Percentiles rank a stretch among this genome's conserved stretches.
These are phyloP conservation scores for Diutina mesorugosa DNA, from an alignment of 1,139 yeast genomes.

Conservation along the genomic window DNA sequence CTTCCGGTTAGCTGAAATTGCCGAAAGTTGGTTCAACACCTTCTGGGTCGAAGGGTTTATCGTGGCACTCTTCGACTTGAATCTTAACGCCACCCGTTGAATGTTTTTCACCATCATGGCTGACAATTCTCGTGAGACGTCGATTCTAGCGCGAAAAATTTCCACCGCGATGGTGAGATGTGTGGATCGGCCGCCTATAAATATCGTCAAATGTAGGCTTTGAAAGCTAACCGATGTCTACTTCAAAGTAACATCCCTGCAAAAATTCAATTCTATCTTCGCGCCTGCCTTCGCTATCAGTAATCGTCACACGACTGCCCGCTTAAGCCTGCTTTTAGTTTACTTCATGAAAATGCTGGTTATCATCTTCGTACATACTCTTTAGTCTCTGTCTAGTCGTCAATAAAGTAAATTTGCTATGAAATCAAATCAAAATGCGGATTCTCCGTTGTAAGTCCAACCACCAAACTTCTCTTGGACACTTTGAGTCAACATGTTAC, in stretches of 20 bases:
- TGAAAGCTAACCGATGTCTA: no score
- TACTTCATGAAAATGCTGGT: no score
- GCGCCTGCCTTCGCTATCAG: not conserved
- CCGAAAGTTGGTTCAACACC: conserved; percentile 67
- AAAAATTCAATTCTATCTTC: not conserved
- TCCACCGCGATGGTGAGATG: not conserved
- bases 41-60: conserved; percentile 50
- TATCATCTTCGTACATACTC: not conserved
- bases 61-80: conserved; percentile 8
- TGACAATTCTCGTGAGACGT: not conserved
- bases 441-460: conserved; percentile 85
- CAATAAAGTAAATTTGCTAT: not conserved
- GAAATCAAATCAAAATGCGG: not conserved
- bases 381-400: not conserved
- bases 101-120: not conserved
- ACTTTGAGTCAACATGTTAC: conserved; percentile 69
- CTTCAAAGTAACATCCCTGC: no score
- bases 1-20: conserved; percentile 74
- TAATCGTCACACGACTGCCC: not conserved
- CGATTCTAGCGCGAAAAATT: not conserved
- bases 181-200: not conserved
- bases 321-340: no score
- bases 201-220: not conserved
- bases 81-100: not conserved
- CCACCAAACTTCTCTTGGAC: conserved; percentile 97